phyloP scores from a whole-genome alignment of 1,284 basidiomycete genomes.

The Papiliotrema laurentii region DNA sequence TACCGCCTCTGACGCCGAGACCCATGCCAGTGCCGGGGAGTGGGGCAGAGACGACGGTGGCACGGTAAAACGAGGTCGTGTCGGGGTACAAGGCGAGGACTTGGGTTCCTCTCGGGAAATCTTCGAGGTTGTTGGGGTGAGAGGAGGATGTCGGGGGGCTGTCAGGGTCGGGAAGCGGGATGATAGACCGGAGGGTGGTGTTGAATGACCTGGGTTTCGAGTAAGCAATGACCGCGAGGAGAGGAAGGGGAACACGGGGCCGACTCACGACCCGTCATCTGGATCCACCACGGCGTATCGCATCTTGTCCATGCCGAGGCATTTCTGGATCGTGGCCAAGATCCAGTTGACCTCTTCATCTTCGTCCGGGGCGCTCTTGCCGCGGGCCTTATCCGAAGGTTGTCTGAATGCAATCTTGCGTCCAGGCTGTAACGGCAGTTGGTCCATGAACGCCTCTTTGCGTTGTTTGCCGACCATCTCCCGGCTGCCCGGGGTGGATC shows the following conservation, averaged over 20 bases:
- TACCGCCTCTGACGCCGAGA: slow-evolving; percentile 15
- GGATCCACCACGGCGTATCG: slow-evolving; percentile 42
- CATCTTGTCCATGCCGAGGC: slow-evolving; percentile 44
- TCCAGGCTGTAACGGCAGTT: slow-evolving; percentile 48
- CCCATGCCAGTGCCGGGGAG: slow-evolving; percentile 31
- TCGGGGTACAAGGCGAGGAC: slow-evolving; percentile 53
- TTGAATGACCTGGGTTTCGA: slow-evolving; percentile 10
- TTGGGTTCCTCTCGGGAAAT: slow-evolving; percentile 40
- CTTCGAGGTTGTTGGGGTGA: slow-evolving; percentile 45
- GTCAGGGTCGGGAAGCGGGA: slow-evolving; percentile 49
- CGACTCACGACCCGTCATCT: background rate
- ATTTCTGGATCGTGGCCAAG: slow-evolving; percentile 46
- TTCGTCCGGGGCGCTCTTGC: slow-evolving; percentile 9
- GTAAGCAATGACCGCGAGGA: background rate
- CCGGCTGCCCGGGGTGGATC: slow-evolving; percentile 18
- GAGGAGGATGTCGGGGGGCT: slow-evolving; percentile 34
- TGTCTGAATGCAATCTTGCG: slow-evolving; percentile 47
- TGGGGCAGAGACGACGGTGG: slow-evolving; percentile 43
- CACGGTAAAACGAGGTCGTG: slow-evolving; percentile 52
- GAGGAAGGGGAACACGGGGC: background rate
- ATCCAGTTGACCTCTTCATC: slow-evolving; percentile 44
- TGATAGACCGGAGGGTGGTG: slow-evolving; percentile 49
- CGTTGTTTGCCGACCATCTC: slow-evolving; percentile 17
- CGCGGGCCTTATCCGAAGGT: too few relatives aligned
- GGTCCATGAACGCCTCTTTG: slow-evolving; percentile 33